Percentiles rank a stretch among this genome's conserved stretches.
These are phyloP conservation scores for Cinnamomum micranthum DNA, from an alignment of 164 flowering plant species.

Conservation along the genomic window DNA sequence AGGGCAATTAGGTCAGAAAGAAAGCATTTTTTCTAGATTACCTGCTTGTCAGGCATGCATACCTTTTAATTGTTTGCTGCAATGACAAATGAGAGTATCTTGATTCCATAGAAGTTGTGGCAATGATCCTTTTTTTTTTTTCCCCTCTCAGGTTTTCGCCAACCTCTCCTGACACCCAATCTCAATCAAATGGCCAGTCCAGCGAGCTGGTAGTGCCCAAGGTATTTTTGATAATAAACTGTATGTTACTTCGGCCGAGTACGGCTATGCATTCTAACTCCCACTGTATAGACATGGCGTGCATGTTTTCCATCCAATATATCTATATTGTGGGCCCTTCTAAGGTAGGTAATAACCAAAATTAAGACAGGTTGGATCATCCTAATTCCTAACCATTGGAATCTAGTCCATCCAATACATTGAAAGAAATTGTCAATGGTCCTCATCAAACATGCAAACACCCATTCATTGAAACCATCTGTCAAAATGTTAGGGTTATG, in stretches of 20 bases:
- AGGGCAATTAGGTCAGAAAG: conserved; percentile 66
- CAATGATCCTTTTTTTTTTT: neutral
- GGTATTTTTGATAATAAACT: neutral
- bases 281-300: neutral
- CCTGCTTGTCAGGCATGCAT: neutral
- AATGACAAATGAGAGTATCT: neutral
- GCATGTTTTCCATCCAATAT: neutral
- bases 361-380: neutral
- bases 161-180: conserved; percentile 22
- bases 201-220: conserved; percentile 27
- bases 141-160: conserved; percentile 43
- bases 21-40: neutral
- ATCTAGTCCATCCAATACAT: neutral
- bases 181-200: conserved; percentile 43
- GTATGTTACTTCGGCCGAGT: neutral
- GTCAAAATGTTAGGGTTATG: no score
- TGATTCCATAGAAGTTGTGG: neutral
- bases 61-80: neutral
- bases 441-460: neutral
- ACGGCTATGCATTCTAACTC: neutral
- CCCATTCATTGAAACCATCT: no score
- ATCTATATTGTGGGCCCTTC: neutral
- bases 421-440: neutral
- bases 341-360: neutral
- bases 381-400: neutral